A percentile compares a stretch with the other conserved stretches of the same genome.
These are phyloP conservation scores for Fomitopsis palustris DNA, from an alignment of 1,284 basidiomycete genomes.

Conservation along the genomic window DNA sequence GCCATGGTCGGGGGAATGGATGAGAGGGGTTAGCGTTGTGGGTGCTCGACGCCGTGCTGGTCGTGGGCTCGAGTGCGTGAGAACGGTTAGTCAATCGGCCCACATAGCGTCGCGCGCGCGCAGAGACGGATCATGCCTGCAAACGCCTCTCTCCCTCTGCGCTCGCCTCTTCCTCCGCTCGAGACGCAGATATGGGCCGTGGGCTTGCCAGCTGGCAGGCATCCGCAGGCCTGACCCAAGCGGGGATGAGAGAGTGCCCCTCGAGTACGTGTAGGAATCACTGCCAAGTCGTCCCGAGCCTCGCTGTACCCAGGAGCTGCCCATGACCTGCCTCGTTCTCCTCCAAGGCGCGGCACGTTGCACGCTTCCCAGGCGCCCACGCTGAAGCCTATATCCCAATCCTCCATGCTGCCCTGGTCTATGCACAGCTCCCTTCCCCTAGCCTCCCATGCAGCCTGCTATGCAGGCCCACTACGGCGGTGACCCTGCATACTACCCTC, in stretches of 20 bases:
- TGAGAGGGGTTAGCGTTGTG: constrained; percentile 11
- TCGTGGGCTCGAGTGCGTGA: neutral
- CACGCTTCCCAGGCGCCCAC: constrained; percentile 11
- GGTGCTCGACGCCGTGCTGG: constrained; percentile 5
- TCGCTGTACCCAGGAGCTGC: neutral
- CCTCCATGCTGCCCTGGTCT: neutral
- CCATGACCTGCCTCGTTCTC: constrained; percentile 6
- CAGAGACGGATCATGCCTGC: neutral
- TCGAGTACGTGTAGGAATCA: neutral
- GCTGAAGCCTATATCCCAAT: neutral
- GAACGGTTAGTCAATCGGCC: neutral
- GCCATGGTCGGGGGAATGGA: constrained; percentile 48
- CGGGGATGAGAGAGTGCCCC: neutral
- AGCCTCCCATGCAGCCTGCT: neutral
- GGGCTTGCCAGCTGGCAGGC: neutral
- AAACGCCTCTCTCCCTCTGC: neutral
- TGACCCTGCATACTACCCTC: constrained; percentile 19
- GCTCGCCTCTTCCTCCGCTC: neutral
- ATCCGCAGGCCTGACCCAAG: no score
- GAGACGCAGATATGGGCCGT: neutral
- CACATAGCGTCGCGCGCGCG: no score
- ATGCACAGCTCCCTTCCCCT: neutral
- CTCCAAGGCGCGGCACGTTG: constrained; percentile 9
- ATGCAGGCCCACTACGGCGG: constrained; percentile 24
- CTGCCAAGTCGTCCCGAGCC: constrained; percentile 1